Evolutionary conservation across 176 grass and related monocot genomes (phyloP), one percentile per base, ranked within the genome.

Genomic region (Tuctoria greenei): DNA sequence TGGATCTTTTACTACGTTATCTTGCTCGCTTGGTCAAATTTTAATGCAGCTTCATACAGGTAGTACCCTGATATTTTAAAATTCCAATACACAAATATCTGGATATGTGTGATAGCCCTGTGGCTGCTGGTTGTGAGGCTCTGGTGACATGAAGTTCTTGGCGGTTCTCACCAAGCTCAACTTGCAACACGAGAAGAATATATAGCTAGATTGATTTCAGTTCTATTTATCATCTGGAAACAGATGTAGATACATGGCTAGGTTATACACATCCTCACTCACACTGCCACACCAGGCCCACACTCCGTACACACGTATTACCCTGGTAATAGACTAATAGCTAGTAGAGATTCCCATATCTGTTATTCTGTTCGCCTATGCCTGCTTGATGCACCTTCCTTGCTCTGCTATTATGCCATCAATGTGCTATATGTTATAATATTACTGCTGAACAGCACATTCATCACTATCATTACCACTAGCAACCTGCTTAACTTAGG

Each of bases 41-140:
- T 77, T 97, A 54, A 97, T 93, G 91, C 94, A 97, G 79, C 73
- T 97, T 72, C 94, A 97, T 80, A 91, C 88, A 85, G 91, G 94
- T 97, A 81, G 15, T 47, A 41, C 28, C 23, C 21, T 63, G 18
- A n/a, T 24, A 43, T 75, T 69, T 73, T 69, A 47, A 68, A 55
- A 28, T 56, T 63, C 45, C 10, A 69, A 31, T 35, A 60, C 37
- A 60, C 0, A 11, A 76, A 69, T 43, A 81, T 86, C 20, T 72
- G 7, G 15, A 35, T 45, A 41, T 58, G 23, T 58, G 55, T 20
- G 51, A 21, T 54, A 54, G 20, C 51, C 51, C 10, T 2, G 23
- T 26, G 55, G 21, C 55, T 58, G 55, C 23, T 5, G 10, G 21
- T 23, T 10, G n/a, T 10, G 52, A 55, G 52, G n/a, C 20, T 23